Base-by-base conservation (phyloP, 352 stramenopile species). In the Thraustochytrium aureum region DNA sequence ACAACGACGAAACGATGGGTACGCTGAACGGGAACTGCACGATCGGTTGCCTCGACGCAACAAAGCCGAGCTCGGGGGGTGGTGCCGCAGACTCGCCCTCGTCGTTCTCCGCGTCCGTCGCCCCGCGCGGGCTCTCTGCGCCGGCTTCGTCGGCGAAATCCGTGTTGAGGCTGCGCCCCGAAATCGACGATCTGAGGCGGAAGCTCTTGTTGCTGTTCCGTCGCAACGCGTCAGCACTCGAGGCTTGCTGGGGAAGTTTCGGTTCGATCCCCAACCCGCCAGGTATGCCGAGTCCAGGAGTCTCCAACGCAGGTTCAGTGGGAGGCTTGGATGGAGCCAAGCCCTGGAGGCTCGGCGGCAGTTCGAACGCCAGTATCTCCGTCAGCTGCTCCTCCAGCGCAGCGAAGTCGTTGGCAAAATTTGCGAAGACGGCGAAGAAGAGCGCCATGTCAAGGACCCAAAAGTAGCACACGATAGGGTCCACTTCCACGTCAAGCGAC, bases 371-470 rank as follows among this genome's bases (percentile, higher is more conserved):
- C 0, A 76, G 67, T 32, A 76, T 76, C 0, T 2, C 33, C 12
- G 35, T 14, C 30, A 76, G 1, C 32, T 76, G 67, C 14, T 43
- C 32, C 12, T 35, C 67, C 1, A 76, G 41, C 26, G 37, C 45
- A 37, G 69, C 37, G 37, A 65, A 65, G 54, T 76, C 67, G 1
- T 76, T 76, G 32, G 41, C n/a, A 66, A 76, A 76, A 43, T 76
- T 76, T 41, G 54, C 22, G 17, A 76, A 43, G 35, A 76, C 35
- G 4, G 67, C 43, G 41, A 65, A 76, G 14, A 76, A 33, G 17
- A 76, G 54, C 33, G 67, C 67, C 67, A 76, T 76, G 35, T 76
- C 67, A 22, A 72, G 67, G 14, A 76, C 35, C 67, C 67, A 76
- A 50, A 75, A 76, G 38, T 76, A 76, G 30, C 61, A 42, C 17